Evolutionary conservation across 257 asterid genomes (phyloP).

Genomic region (Nicotiana benthamiana): DNA sequence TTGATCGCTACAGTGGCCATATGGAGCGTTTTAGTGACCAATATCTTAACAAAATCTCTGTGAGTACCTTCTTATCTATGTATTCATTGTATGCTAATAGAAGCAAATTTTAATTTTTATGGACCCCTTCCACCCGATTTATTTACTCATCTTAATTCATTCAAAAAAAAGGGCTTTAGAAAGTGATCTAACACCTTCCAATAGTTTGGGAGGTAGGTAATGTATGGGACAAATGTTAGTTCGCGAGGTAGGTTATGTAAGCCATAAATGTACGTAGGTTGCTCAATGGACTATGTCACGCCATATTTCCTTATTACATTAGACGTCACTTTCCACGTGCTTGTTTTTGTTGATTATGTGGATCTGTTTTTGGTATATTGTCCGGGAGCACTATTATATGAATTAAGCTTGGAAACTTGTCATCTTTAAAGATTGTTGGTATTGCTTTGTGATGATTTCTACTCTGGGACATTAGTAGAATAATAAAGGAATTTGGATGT

Average conservation of each 20-base stretch:
- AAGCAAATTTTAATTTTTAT: neutral
- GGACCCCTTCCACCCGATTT: neutral
- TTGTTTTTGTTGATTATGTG: neutral
- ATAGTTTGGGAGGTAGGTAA: neutral
- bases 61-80: conserved; percentile 27
- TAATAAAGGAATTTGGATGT: neutral
- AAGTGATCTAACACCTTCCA: neutral
- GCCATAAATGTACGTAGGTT: no score
- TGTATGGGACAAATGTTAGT: no score
- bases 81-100: neutral
- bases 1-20: conserved; percentile 71
- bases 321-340: neutral
- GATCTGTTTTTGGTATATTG: neutral
- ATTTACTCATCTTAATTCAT: neutral
- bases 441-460: neutral
- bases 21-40: conserved; percentile 51
- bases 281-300: neutral
- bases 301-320: neutral
- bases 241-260: no score
- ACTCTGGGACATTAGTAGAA: neutral
- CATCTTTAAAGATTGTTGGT: neutral
- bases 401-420: neutral
- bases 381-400: neutral
- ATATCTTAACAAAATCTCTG: conserved; percentile 55
- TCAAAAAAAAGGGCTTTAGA: neutral